Evolutionary conservation across 768 basidiomycete species (phyloP), one percentile per base, ranked within the genome.

Genomic region (Hygrophorus pudorinus): DNA sequence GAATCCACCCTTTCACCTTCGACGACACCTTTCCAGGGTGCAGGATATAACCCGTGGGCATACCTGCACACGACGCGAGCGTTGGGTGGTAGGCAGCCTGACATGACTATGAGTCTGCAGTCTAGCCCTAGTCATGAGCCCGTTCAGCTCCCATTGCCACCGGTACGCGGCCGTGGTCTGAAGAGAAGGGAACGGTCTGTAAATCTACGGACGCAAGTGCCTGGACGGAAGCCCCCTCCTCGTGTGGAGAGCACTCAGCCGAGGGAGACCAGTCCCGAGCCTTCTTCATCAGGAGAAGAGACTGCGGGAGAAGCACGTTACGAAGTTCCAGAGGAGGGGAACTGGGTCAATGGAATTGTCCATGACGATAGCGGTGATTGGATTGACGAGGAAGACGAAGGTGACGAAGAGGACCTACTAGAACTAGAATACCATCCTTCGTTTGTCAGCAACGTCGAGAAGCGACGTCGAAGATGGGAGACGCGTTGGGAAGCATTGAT

Each of bases 191-290:
- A 72, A 48, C 58, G 55, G 30, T 64, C 67, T 4, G 34, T 48
- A 7, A 67, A 68, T 46, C 47, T 71, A 14, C 59, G 65, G 24
- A 48, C 48, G 31, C 24, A 48, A 21, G 42, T 31, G 4, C 52
- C 61, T 17, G 54, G 51, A 30, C 61, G 79, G 29, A 78, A 78
- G 55, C 81, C 79, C 1, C 85, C 85, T 1, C 84, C 82, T 8
- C 70, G 85, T 10, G 85, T 88, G 13, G 81, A 86, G 53, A 87
- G 84, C 52, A 89, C 85, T 0, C 84, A 87, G 53, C 85, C 85
- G 5, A 65, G 85, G 33, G 85, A 88, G 51, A 87, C 85, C 9
- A 85, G 80, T 49, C 85, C 83, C 0, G 85, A 87, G 63, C 72
- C 75, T 36, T 81, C 79, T 8, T 79, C 79, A 0, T 79, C 76